These are phyloP conservation scores for Solanum bulbocastanum DNA, from an alignment of 257 asterid species.

Conservation along the genomic window DNA sequence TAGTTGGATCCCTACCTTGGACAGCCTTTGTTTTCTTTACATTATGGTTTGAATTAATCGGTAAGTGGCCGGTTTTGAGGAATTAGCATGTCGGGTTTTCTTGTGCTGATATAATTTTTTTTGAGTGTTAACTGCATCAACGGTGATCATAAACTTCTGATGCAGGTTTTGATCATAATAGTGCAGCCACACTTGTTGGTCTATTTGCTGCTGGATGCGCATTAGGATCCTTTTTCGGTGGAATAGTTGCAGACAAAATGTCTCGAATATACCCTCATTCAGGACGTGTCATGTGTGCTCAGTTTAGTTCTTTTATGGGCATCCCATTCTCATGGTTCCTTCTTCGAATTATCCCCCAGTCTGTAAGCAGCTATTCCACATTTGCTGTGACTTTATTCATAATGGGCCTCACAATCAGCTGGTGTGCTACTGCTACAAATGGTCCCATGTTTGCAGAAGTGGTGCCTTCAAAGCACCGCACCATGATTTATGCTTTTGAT, in stretches of 20 bases:
- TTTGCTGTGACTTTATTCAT: constrained; percentile 62
- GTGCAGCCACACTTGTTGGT: constrained; percentile 71
- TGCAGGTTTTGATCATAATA: constrained; percentile 89
- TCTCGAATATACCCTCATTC: constrained; percentile 61
- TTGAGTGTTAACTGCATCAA: neutral
- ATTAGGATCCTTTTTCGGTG: constrained; percentile 78
- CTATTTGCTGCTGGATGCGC: constrained; percentile 94
- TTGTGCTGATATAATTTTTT: neutral
- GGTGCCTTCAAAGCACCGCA: constrained; percentile 83
- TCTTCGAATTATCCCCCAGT: constrained; percentile 55
- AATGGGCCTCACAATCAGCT: constrained; percentile 89
- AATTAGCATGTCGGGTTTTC: neutral
- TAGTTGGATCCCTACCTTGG: constrained; percentile 93
- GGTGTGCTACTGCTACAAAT: constrained; percentile 87
- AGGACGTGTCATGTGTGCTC: constrained; percentile 90
- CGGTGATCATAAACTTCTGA: neutral
- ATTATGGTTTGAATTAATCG: constrained; percentile 86
- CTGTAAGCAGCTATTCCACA: constrained; percentile 45
- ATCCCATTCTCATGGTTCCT: constrained; percentile 85
- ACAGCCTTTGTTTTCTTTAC: constrained; percentile 91
- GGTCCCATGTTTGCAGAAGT: constrained; percentile 98
- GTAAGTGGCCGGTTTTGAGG: constrained; percentile 15
- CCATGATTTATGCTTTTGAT: constrained; percentile 93
- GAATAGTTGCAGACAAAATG: constrained; percentile 72
- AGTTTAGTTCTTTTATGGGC: constrained; percentile 85